Base-by-base conservation (phyloP, 805 yeast species). In the Lipomyces sp. region DNA sequence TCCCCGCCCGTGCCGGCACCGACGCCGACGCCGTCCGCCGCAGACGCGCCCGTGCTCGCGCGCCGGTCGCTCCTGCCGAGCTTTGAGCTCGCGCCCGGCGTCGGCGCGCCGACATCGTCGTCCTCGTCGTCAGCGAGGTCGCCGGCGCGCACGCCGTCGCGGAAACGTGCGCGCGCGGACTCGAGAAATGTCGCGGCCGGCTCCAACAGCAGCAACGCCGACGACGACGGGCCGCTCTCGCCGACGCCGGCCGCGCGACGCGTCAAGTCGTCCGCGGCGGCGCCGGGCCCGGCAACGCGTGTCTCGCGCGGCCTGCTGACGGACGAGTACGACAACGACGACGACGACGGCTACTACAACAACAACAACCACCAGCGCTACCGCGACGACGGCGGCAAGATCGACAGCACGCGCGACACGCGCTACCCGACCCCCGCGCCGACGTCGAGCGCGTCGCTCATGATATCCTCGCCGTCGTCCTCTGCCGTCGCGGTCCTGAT, bases 1-100 rank as follows among this genome's bases (percentile, higher is more conserved):
- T 76, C 80, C 31, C 80, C 80, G 5, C 72, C 63, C 1, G 40
- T 19, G 18, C 49, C 52, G 7, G 5, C 43, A 19, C 32, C 19
- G 24, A 11, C 35, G 14, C 19, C 33, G 11, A 21, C 31, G 6
- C 51, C 46, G 11, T 7, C 29, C 29, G 29, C 29, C 29, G 10
- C 29, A 6, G 6, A 6, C 29, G 10, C 29, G 10, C 13, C 32
- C 19, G 14, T 16, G 13, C 45, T 23, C 7, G 28, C 51, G 47
- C 55, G 47, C 14, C 55, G 49, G 32, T 45, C 44, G 29, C 46
- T 55, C 11, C 59, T 53, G 8, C 60, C 60, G 16, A 40, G 49
- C 38, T 55, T 56, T 42, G 49, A 51, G 39, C 49, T 54, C 22
- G 28, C 49, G 19, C 42, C 45, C 14, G 36, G 16, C 10, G 18